These are phyloP conservation scores for Malus hybrid DNA, from an alignment of 331 rosid species.

Conservation along the genomic window DNA sequence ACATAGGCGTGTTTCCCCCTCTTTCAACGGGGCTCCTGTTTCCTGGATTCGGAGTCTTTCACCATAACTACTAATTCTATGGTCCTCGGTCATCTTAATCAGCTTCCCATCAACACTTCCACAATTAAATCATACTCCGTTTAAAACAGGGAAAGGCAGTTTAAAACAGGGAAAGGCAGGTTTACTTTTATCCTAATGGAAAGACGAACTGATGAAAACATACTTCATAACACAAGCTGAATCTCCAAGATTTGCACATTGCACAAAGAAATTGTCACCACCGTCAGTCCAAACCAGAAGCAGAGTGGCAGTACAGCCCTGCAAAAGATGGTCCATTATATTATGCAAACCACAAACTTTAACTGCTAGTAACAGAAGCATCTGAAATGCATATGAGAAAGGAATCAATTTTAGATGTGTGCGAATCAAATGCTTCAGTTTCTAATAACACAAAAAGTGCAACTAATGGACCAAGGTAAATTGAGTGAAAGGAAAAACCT, in stretches of 20 bases:
- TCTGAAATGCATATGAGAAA: not conserved
- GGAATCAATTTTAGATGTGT: not conserved
- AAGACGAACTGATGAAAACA: slow-evolving; percentile 18
- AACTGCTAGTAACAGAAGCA: not conserved
- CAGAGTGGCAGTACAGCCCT: slow-evolving; percentile 99
- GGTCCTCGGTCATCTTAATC: slow-evolving; percentile 86
- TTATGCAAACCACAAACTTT: slow-evolving; percentile 16
- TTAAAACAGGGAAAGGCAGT: not conserved
- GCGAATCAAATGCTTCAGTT: not conserved
- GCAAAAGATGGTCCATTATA: slow-evolving; percentile 24
- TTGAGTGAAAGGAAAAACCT: slow-evolving; percentile 42
- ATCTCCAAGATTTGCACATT: slow-evolving; percentile 98
- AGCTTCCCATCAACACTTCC: slow-evolving; percentile 71
- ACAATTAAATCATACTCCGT: slow-evolving; percentile 10
- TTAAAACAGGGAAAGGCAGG: not conserved
- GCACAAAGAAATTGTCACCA: slow-evolving; percentile 57
- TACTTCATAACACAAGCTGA: slow-evolving; percentile 83
- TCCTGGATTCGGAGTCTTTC: slow-evolving; percentile 74
- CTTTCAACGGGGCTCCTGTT: slow-evolving; percentile 77
- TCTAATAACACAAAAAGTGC: not conserved
- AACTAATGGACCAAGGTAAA: not conserved
- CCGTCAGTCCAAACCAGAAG: slow-evolving; percentile 83
- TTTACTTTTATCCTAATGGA: slow-evolving; percentile 5
- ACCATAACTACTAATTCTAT: slow-evolving; percentile 55
- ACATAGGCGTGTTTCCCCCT: slow-evolving; percentile 82